Percentiles rank a stretch among this genome's conserved stretches.
Evolutionary conservation across 2,329 filamentous ascomycete species (phyloP).

Genomic region (Trichoderma semiorbis): DNA sequence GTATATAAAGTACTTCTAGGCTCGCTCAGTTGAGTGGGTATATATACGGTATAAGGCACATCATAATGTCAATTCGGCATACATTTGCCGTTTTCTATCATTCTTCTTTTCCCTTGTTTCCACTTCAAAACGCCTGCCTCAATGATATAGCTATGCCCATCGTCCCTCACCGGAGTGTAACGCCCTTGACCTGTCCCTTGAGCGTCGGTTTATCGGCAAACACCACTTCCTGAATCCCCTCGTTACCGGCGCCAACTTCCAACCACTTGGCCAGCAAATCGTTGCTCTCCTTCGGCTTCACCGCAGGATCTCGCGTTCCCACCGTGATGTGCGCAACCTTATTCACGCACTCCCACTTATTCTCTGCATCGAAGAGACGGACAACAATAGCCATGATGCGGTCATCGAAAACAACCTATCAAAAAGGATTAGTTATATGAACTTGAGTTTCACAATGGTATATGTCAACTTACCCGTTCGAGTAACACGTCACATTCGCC

Average conservation of each 20-base stretch:
- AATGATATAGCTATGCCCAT: not conserved
- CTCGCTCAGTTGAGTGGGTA: not conserved
- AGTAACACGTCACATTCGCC: slow-evolving; percentile 63
- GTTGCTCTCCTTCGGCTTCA: slow-evolving; percentile 96
- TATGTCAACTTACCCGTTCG: slow-evolving; percentile 48
- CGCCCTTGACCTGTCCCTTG: slow-evolving; percentile 44
- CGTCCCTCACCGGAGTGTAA: slow-evolving; percentile 40
- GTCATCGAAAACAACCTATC: slow-evolving; percentile 73
- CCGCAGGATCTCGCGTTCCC: slow-evolving; percentile 67
- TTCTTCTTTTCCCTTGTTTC: not conserved
- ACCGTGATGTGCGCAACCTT: slow-evolving; percentile 82
- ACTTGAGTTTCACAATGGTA: slow-evolving; percentile 32
- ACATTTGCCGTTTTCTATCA: not conserved
- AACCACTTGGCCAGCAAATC: slow-evolving; percentile 75
- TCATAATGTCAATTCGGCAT: not conserved
- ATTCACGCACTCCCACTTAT: slow-evolving; percentile 69
- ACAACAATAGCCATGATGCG: slow-evolving; percentile 90
- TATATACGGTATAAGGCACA: not conserved
- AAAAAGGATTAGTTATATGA: slow-evolving; percentile 11
- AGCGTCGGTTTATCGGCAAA: slow-evolving; percentile 49
- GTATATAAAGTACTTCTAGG: not conserved
- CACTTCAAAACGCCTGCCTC: not conserved
- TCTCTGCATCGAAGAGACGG: slow-evolving; percentile 58
- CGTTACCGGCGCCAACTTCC: slow-evolving; percentile 45
- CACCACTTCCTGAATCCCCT: slow-evolving; percentile 44